Conservation (phyloP, 371 early-diverging fungal genomes). For the Circinella minor region DNA sequence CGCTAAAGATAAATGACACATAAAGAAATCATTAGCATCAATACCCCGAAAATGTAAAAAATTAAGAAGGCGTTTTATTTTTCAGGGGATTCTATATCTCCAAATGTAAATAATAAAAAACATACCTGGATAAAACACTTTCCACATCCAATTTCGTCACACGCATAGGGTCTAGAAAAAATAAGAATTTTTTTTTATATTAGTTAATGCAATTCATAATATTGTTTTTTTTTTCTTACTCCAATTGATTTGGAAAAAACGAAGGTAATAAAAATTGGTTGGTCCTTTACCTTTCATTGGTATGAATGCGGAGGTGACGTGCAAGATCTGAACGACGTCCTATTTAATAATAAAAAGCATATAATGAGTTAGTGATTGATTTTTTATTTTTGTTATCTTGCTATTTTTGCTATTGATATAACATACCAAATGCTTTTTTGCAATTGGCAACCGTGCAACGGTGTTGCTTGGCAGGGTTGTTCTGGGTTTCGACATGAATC, state of each 20-base stretch:
- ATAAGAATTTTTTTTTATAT: slow-evolving; percentile 1
- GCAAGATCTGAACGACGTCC: slow-evolving; percentile 74
- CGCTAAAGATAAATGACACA: slow-evolving; percentile 46
- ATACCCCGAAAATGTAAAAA: neutral
- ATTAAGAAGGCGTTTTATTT: neutral
- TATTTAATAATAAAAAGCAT: neutral
- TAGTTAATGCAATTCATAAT: slow-evolving; percentile 3
- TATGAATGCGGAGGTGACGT: slow-evolving; percentile 81
- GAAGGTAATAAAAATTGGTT: neutral
- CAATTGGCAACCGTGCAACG: slow-evolving; percentile 68
- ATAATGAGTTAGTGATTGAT: too few species aligned
- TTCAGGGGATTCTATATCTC: neutral
- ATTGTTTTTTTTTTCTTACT: neutral
- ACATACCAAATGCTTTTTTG: slow-evolving; percentile 69
- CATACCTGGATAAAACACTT: slow-evolving; percentile 71
- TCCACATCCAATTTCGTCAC: slow-evolving; percentile 67
- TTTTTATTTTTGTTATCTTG: neutral
- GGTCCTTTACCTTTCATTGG: slow-evolving; percentile 58
- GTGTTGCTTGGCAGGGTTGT: slow-evolving; percentile 54
- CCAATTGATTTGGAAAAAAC: too few species aligned
- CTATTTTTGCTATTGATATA: too few species aligned
- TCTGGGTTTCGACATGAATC: slow-evolving; percentile 60
- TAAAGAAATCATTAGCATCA: too few species aligned
- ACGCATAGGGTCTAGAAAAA: slow-evolving; percentile 59
- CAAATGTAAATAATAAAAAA: too few species aligned